Percentiles rank a stretch among this genome's conserved stretches.
phyloP scores from a whole-genome alignment of 2,329 filamentous ascomycete genomes.

The Passalora sequoiae region DNA sequence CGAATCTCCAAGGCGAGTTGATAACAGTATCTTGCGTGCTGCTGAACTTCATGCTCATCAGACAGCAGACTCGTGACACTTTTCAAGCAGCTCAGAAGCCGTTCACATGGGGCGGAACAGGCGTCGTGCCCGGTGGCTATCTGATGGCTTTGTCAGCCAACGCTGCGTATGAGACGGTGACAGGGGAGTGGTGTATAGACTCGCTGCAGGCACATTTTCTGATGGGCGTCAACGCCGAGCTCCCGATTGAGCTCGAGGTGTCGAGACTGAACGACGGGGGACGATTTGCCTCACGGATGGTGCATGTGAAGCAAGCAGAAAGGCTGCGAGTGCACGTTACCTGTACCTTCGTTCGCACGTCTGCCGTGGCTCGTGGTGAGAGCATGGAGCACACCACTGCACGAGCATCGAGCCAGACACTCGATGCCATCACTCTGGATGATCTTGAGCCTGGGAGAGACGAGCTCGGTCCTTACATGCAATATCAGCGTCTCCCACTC shows the following conservation, averaged over 20 bases:
- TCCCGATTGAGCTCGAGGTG: constrained; percentile 4
- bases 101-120: background rate
- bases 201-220: constrained; percentile 6
- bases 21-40: background rate
- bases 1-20: background rate
- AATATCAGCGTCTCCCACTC: constrained; percentile 16
- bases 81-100: background rate
- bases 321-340: constrained; percentile 5
- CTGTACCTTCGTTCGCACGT: constrained; percentile 16
- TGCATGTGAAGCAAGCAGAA: constrained; percentile 3
- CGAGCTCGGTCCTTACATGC: constrained; percentile 14
- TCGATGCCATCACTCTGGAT: constrained; percentile 14
- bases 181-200: background rate
- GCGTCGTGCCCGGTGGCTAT: constrained; percentile 1
- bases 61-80: background rate
- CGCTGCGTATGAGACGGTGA: constrained; percentile 1
- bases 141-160: constrained; percentile 1
- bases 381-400: constrained; percentile 12
- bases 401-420: constrained; percentile 6
- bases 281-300: constrained; percentile 5
- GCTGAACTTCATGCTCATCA: background rate
- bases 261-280: constrained; percentile 10
- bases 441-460: constrained; percentile 11
- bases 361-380: constrained; percentile 10
- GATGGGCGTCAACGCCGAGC: background rate